Evolutionary conservation across 192 early-diverging fungal species (phyloP), one percentile per base, ranked within the genome.

Genomic region (Backusella liffmaniae): DNA sequence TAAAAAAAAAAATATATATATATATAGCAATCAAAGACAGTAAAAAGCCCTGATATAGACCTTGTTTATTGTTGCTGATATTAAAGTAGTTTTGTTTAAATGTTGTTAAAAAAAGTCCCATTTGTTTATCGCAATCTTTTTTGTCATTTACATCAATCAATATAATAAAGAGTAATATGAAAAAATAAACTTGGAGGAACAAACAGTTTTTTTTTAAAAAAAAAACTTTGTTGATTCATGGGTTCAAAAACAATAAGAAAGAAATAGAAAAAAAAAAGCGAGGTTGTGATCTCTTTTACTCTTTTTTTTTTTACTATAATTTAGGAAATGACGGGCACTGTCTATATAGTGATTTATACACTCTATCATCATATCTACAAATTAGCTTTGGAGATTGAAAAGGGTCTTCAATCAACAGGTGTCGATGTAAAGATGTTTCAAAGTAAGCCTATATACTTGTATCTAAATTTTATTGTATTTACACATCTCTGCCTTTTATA

Each of bases 351-450:
- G 8, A 74, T 77, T 9, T 80, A 83, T 32, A 36, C 78, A 30
- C 34, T 77, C 16, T 92, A 90, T 77, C 90, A 90, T 66, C 95
- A 96, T 85, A 81, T 94, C 81, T 85, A 90, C 75, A 88, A 80
- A 21, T 79, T 96, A 18, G 93, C 92, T 56, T 76, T 91, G 70
- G 84, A 84, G 16, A 73, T 94, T 36, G 82, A 92, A 77, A 86
- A 87, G 74, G 95, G 95, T 16, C 83, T 93, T 66, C 76, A 91
- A 76, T 84, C 83, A 44, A 46, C 74, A 26, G 82, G 82, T 75
- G 79, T 75, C 2, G 51, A 80, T 9, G 73, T 74, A n/a, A 77
- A 81, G 35, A 46, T 88, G 32, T 89, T 74, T 75, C 88, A 80
- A 87, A 85, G 80, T 77, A 72, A 35, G 46, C 18, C 5, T 69